These are phyloP conservation scores for Punica granatum DNA, from an alignment of 345 rosid species.

Conservation along the genomic window DNA sequence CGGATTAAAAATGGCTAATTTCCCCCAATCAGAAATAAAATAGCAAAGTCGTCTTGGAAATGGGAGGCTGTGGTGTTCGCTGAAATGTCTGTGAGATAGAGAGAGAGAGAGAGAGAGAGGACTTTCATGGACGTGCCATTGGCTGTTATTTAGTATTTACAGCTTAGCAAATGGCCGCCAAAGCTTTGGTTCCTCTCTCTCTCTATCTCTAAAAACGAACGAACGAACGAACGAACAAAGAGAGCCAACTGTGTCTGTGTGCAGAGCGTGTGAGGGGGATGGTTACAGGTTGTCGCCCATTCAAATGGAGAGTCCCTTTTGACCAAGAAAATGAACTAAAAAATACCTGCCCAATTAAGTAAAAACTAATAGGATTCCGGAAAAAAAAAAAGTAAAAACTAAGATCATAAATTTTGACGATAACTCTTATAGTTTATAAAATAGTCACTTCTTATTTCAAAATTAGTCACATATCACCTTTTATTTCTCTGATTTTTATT, in stretches of 20 bases:
- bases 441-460: too few species aligned
- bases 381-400: too few species aligned
- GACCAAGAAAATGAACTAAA: too few species aligned
- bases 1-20: neutral
- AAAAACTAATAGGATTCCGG: too few species aligned
- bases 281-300: neutral
- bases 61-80: neutral
- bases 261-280: neutral
- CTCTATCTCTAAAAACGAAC: neutral
- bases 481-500: too few species aligned
- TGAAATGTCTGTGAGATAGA: constrained; percentile 1
- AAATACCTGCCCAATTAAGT: too few species aligned
- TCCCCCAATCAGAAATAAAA: neutral
- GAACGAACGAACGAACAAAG: too few species aligned
- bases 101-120: neutral
- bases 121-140: neutral
- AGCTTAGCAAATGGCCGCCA: neutral
- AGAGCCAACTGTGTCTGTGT: neutral
- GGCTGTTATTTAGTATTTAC: neutral
- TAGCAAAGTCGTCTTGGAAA: neutral
- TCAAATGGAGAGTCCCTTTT: neutral
- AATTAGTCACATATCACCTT: too few species aligned
- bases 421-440: too few species aligned
- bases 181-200: neutral
- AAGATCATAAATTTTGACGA: too few species aligned